Conservation (phyloP, 805 yeast genomes). For the Ogataea dorogensis region DNA sequence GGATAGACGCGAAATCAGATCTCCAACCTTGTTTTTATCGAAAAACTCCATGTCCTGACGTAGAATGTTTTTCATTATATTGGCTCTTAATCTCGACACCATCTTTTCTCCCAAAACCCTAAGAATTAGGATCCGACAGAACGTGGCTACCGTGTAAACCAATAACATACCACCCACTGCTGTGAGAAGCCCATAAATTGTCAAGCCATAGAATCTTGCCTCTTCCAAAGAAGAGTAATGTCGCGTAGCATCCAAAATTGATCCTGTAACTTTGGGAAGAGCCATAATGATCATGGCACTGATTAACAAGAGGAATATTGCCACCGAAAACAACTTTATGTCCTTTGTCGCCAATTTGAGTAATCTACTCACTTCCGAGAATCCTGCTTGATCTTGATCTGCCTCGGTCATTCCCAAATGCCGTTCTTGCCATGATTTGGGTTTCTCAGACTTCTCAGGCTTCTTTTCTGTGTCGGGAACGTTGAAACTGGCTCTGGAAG, state of each 20-base stretch:
- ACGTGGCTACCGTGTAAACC: conserved; percentile 75
- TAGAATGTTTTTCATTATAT: conserved; percentile 72
- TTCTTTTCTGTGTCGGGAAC: conserved; percentile 4
- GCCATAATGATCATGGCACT: conserved; percentile 52
- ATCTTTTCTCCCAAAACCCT: conserved; percentile 82
- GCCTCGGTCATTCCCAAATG: conserved; percentile 32
- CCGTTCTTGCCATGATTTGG: conserved; percentile 29
- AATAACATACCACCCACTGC: conserved; percentile 62
- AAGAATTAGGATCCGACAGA: conserved; percentile 72
- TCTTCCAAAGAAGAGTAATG: conserved; percentile 27
- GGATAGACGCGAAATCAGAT: conserved; percentile 80
- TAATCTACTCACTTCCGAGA: conserved; percentile 40
- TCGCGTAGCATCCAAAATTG: conserved; percentile 50
- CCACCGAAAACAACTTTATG: conserved; percentile 41
- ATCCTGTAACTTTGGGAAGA: conserved; percentile 56
- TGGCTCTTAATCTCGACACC: conserved; percentile 79
- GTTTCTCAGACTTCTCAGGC: conserved; percentile 1
- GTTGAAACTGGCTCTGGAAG: not conserved
- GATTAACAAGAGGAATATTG: conserved; percentile 43
- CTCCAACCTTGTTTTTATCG: conserved; percentile 90
- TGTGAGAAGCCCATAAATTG: conserved; percentile 57
- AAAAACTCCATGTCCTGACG: conserved; percentile 88
- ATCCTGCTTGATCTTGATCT: conserved; percentile 34
- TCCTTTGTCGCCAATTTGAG: conserved; percentile 45
- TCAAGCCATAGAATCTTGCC: conserved; percentile 52